Evolutionary conservation across 805 yeast species (phyloP), one percentile per base, ranked within the genome.

Genomic region (Clavispora asparagi): DNA sequence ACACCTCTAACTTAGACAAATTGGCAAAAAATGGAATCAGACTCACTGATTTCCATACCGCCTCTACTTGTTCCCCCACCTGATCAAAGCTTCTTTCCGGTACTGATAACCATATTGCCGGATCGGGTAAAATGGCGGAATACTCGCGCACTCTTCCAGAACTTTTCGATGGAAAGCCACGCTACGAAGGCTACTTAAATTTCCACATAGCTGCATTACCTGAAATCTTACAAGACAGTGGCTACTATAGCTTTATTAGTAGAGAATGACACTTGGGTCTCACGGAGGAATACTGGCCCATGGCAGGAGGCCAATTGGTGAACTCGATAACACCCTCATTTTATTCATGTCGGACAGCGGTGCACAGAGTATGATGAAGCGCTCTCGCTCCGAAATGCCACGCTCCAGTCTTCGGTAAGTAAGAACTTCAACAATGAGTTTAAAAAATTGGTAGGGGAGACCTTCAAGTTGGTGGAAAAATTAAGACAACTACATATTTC

Each of bases 181-280:
- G 83, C 2, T 77, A 79, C 52, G 83, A 78, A 53, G 83, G 83
- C 3, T 76, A 70, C 46, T 59, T 79, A 49, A 77, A 77, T 49
- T 73, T 64, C 43, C 62, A 64, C 46, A 82, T 79, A 2, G 83
- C 81, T 25, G 73, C 81, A 1, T 59, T 79, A 35, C 76, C 83
- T 1, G 81, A 79, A 44, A 66, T 78, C 26, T 59, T 79, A 48
- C 56, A 72, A 19, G 78, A 77, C 19, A 59, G 58, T 10, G 81
- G 78, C 13, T 79, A 79, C 55, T 69, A 70, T 44, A 79, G 80
- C 3, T 70, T 75, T 41, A 59, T 77, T 26, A 68, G 81, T 10
- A 85, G 85, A 13, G 81, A 81, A 54, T 80, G 85, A 84, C 85
- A 81, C 58, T 58, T 81, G 38, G 85, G 85, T 6, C 57, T 74